Percentiles rank a stretch among this genome's conserved stretches.
phyloP scores from a whole-genome alignment of 495 filamentous ascomycete genomes.

The Xylaria acuta region DNA sequence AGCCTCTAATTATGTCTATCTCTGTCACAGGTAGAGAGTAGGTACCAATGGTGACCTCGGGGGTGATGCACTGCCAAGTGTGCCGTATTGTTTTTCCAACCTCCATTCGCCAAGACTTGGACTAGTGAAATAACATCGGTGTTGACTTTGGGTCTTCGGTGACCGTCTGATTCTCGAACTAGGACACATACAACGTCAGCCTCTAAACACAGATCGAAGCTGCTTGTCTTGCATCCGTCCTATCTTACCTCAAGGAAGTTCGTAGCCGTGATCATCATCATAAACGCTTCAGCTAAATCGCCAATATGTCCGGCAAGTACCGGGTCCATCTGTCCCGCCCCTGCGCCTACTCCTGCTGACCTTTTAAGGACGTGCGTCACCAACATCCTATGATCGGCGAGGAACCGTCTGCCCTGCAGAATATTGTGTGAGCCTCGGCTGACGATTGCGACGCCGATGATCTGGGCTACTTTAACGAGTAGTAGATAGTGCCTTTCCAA shows the following conservation, averaged over 20 bases:
- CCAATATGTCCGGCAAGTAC: conserved; percentile 54
- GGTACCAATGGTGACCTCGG: not conserved
- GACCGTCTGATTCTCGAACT: conserved; percentile 52
- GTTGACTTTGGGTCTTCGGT: conserved; percentile 31
- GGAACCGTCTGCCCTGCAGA: conserved; percentile 74
- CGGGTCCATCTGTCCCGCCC: conserved; percentile 38
- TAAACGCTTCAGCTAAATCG: conserved; percentile 63
- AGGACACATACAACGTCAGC: conserved; percentile 18
- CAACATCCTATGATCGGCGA: conserved; percentile 76
- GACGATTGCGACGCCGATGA: conserved; percentile 80
- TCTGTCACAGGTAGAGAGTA: not conserved
- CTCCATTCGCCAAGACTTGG: not conserved
- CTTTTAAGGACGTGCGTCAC: conserved; percentile 92
- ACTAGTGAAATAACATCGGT: conserved; percentile 35
- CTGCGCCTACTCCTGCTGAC: conserved; percentile 76
- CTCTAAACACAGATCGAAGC: not conserved
- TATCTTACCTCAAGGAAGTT: conserved; percentile 64
- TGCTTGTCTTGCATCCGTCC: not conserved
- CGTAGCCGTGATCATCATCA: conserved; percentile 64
- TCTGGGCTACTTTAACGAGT: conserved; percentile 77
- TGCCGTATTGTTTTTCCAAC: not conserved
- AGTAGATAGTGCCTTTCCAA: conserved; percentile 83
- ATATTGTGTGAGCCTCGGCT: conserved; percentile 83
- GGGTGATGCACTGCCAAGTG: not conserved
- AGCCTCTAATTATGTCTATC: conserved; percentile 5